Evolutionary conservation across 208 protist species (phyloP).

Genomic region (Novymonas esmeraldas): DNA sequence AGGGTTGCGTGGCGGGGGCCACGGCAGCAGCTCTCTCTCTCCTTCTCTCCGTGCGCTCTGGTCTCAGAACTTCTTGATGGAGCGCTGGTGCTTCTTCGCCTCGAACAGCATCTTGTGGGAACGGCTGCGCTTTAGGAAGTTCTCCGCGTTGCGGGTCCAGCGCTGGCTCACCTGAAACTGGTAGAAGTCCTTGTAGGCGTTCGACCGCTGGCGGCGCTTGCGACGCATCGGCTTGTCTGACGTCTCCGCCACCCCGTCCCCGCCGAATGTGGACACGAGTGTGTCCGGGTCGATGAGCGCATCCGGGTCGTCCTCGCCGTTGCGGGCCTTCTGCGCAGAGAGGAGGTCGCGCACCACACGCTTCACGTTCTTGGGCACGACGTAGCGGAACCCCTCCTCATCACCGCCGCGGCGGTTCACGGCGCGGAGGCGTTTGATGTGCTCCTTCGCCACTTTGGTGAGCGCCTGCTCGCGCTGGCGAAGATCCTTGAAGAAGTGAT

Average conservation of each 20-base stretch:
- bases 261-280: constrained; percentile 75
- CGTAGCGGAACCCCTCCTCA: constrained; percentile 88
- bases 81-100: constrained; percentile 82
- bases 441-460: constrained; percentile 56
- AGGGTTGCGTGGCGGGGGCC: no score
- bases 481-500: constrained; percentile 83
- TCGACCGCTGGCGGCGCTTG: constrained; percentile 36
- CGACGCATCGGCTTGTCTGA: constrained; percentile 72
- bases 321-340: constrained; percentile 33
- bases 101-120: constrained; percentile 84
- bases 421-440: constrained; percentile 65
- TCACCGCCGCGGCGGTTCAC: constrained; percentile 88
- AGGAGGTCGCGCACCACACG: constrained; percentile 71
- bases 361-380: constrained; percentile 79
- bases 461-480: constrained; percentile 57
- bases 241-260: constrained; percentile 48
- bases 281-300: constrained; percentile 44
- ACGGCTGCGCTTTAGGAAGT: constrained; percentile 77
- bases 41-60: no score
- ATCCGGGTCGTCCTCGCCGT: constrained; percentile 24
- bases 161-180: constrained; percentile 89
- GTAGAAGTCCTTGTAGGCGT: constrained; percentile 82
- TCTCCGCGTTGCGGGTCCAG: constrained; percentile 89
- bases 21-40: no score
- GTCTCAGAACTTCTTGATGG: constrained; percentile 76